Evolutionary conservation across 225 moss, liverwort and hornwort species (phyloP).

Genomic region (Anthoceros angustus): DNA sequence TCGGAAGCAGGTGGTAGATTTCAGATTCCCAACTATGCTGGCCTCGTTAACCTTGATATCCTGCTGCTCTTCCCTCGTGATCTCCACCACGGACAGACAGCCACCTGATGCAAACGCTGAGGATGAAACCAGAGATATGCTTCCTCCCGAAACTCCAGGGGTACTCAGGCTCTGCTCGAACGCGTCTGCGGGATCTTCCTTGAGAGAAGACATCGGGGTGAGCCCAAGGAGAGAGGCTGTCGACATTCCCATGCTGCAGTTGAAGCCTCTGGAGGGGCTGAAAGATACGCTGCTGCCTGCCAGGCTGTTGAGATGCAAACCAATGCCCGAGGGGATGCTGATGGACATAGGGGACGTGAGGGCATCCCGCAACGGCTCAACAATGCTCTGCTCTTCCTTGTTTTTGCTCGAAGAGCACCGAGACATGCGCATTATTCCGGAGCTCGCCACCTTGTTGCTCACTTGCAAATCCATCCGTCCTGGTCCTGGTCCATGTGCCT

Average conservation of each 20-base stretch:
- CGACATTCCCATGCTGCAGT: conserved; percentile 22
- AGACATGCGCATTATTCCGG: conserved; percentile 34
- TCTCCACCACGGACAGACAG: conserved; percentile 7
- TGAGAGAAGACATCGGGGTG: background rate
- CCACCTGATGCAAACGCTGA: background rate
- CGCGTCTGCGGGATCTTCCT: background rate
- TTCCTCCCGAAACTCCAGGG: background rate
- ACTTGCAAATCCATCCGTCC: conserved; percentile 18
- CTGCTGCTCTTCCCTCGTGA: background rate
- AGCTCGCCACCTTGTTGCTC: conserved; percentile 20
- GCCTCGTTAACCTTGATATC: background rate
- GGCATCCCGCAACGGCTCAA: conserved; percentile 14
- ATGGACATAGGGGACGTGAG: conserved; percentile 14
- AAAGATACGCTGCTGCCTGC: conserved; percentile 46
- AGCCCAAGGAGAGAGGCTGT: conserved; percentile 11
- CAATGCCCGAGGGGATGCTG: conserved; percentile 48
- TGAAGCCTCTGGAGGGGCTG: conserved; percentile 32
- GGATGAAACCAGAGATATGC: background rate
- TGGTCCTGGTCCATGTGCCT: conserved; percentile 20
- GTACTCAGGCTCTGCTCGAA: background rate
- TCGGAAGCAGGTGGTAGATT: conserved; percentile 3
- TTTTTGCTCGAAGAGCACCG: conserved; percentile 24
- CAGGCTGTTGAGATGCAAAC: conserved; percentile 68
- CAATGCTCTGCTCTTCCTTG: conserved; percentile 16
- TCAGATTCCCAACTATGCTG: background rate